These are phyloP conservation scores for Cladophialophora bantiana DNA, from an alignment of 2,329 filamentous ascomycete genomes.

Conservation along the genomic window DNA sequence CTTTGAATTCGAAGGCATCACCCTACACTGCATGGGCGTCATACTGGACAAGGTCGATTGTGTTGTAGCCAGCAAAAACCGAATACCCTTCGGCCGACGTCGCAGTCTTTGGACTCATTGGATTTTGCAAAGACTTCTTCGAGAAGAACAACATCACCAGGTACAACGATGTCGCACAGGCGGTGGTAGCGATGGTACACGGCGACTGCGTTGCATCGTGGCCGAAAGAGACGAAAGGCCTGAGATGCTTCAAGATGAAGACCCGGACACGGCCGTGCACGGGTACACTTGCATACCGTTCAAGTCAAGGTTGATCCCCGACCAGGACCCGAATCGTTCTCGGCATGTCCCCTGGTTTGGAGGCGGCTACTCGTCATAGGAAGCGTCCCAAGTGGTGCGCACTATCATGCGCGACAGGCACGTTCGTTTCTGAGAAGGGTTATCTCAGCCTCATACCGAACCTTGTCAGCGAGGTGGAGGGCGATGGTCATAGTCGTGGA, in stretches of 20 bases:
- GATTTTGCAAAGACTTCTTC: not conserved
- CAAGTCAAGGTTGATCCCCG: conserved; percentile 4
- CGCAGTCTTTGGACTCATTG: not conserved
- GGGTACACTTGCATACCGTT: conserved; percentile 16
- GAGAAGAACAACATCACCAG: conserved; percentile 4
- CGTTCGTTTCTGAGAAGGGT: conserved; percentile 8
- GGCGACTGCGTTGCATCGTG: conserved; percentile 15
- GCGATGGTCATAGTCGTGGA: not conserved
- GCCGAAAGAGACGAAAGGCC: conserved; percentile 9
- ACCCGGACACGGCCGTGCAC: not conserved
- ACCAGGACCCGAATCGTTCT: conserved; percentile 9
- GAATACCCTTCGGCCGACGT: not conserved
- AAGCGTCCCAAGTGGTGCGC: conserved; percentile 8
- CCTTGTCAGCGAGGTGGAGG: not conserved
- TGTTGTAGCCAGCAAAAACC: not conserved
- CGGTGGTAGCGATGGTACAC: conserved; percentile 20
- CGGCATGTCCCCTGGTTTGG: conserved; percentile 13
- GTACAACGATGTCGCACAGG: conserved; percentile 15
- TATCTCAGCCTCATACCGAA: conserved; percentile 14
- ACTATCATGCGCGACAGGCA: conserved; percentile 17
- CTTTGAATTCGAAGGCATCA: conserved; percentile 7
- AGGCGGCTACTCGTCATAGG: not conserved
- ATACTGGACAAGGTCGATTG: conserved; percentile 14
- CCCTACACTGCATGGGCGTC: conserved; percentile 16
- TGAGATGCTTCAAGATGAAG: not conserved